Evolutionary conservation across 1,284 basidiomycete species (phyloP), one percentile per base, ranked within the genome.

Genomic region (Meripilus lineatus): DNA sequence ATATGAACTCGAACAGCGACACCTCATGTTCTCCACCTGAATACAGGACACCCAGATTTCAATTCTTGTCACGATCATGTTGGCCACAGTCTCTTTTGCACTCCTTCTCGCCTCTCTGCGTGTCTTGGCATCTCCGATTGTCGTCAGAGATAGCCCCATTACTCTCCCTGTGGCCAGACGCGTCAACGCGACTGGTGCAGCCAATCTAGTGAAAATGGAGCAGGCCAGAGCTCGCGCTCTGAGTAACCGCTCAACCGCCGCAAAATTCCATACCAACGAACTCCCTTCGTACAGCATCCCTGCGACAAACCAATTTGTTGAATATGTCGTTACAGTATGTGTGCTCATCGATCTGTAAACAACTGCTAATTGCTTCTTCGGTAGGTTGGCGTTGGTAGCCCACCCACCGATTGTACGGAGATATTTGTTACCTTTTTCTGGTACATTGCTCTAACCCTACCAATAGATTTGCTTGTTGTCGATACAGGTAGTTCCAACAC

Each of bases 401-500:
- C 48, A 15, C 45, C 48, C 15, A 35, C 21, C 20, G 35, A 32
- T 8, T 47, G 49, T 50, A 17, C 18, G 49, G 25, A 17, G n/a
- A 8, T 32, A 17, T 26, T 33, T 15, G 10, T 10, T 20, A 17
- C 8, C 11, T 20, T 8, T 36, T 34, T 14, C 11, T 3, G 10
- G 3, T 17, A 34, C 3, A 22, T n/a, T 30, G 11, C 17, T 14
- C 17, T 38, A 13, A n/a, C 22, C 14, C 11, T 38, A 14, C 42
- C 22, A 11, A 39, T 30, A 38, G 22, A 34, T 28, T 10, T 28
- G 15, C 3, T 46, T 1, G 13, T 42, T 7, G 38, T 42, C 26
- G 45, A 46, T 28, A 41, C 39, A 11, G 45, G 45, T 17, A 46
- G 45, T 40, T 77, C 76, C 23, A 78, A 78, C 62, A 81, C 76